phyloP scores from a whole-genome alignment of 139 green algal genomes.

The Choricystis sp. region DNA sequence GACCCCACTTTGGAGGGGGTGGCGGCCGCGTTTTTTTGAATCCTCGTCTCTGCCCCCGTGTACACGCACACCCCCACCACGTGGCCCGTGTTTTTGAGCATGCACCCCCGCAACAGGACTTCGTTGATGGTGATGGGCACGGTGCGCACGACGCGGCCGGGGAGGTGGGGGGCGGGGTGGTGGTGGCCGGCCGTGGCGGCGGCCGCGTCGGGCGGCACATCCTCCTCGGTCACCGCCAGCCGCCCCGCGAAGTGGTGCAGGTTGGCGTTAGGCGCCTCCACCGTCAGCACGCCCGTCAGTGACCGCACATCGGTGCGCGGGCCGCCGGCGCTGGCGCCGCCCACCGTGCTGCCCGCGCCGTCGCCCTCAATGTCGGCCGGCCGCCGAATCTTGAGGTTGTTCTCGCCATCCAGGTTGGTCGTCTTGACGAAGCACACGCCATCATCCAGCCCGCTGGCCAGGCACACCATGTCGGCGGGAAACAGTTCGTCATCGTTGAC shows the following conservation, averaged over 20 bases:
- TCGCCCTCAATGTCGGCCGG: constrained; percentile 27
- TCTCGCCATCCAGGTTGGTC: constrained; percentile 80
- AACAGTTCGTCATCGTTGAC: constrained; percentile 54
- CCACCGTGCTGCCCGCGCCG: constrained; percentile 3
- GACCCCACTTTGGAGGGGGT: constrained; percentile 52
- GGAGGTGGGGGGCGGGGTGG: too few species aligned
- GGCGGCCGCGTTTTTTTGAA: constrained; percentile 64
- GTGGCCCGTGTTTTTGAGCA: constrained; percentile 57
- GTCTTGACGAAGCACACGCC: constrained; percentile 54
- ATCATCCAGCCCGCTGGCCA: constrained; percentile 28
- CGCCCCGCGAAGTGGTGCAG: constrained; percentile 60
- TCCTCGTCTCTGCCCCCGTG: constrained; percentile 73
- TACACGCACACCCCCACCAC: constrained; percentile 77
- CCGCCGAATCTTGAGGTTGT: constrained; percentile 80
- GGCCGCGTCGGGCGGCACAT: neutral
- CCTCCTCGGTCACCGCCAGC: constrained; percentile 1
- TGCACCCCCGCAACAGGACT: constrained; percentile 72
- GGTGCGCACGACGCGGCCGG: too few species aligned
- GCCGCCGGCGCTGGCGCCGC: neutral
- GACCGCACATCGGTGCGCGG: too few species aligned
- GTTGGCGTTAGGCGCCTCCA: constrained; percentile 52
- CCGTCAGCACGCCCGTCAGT: constrained; percentile 27
- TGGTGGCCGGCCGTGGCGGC: too few species aligned
- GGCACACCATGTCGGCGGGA: constrained; percentile 70
- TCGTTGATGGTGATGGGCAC: constrained; percentile 36